Evolutionary conservation across 495 filamentous ascomycete species (phyloP).

Genomic region (Tuber indicum): DNA sequence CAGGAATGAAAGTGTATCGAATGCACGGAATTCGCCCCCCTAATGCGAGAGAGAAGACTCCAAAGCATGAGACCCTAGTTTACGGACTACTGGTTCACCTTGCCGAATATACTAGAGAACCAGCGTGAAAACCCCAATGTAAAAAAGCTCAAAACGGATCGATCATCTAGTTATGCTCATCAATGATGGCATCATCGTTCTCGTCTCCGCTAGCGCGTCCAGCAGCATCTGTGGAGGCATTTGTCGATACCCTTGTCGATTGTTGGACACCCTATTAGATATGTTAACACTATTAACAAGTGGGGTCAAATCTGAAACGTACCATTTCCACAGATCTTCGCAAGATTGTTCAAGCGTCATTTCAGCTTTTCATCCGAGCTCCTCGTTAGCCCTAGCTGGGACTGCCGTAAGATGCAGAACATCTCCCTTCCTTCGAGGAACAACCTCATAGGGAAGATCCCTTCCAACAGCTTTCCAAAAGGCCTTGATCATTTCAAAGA

Average conservation of each 20-base stretch:
- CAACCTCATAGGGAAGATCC: constrained; percentile 80
- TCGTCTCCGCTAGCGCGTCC: constrained; percentile 59
- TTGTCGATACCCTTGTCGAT: constrained; percentile 90
- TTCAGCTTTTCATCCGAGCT: constrained; percentile 89
- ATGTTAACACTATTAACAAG: constrained; percentile 1
- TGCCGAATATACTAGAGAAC: background rate
- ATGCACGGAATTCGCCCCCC: background rate
- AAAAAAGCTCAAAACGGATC: background rate
- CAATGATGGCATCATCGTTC: background rate
- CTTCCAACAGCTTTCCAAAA: constrained; percentile 81
- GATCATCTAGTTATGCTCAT: background rate
- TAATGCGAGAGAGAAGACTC: background rate
- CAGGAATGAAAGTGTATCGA: background rate
- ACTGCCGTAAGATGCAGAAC: constrained; percentile 93
- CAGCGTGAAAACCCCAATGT: background rate
- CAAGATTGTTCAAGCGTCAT: constrained; percentile 86
- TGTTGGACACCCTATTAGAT: constrained; percentile 61
- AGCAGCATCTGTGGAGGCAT: constrained; percentile 77
- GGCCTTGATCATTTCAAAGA: constrained; percentile 94
- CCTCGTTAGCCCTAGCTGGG: constrained; percentile 73
- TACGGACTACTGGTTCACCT: background rate
- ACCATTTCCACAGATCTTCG: constrained; percentile 89
- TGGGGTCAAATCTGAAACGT: constrained; percentile 39
- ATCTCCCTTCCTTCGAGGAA: constrained; percentile 74
- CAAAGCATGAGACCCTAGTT: constrained; percentile 2